Base-by-base conservation (phyloP, 495 filamentous ascomycete genomes). In the Aspergillus ellipticus region DNA sequence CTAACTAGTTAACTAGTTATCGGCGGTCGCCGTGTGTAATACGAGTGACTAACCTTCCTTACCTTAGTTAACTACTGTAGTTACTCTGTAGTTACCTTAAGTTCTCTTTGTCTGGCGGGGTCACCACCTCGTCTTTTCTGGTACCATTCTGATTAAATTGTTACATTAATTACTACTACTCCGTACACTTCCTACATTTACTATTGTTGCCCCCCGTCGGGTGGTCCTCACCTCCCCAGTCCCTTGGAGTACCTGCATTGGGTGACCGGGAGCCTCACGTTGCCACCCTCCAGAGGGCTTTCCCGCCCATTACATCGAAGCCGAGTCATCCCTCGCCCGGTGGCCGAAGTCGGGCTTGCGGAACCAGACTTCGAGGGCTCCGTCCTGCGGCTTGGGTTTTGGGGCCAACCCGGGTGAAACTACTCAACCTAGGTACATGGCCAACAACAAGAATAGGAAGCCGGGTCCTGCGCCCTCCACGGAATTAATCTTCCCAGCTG, bases 331-430 rank as follows among this genome's bases (percentile, higher is more conserved):
- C 46, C 24, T 47, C 31, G 47, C 45, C 22, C 35, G 20, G 37
- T 45, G 21, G 53, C 58, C 58, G 55, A 57, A 53, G 29, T 57
- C 55, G 55, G 35, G 55, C 45, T 46, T 28, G 13, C 31, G 49
- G 45, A 41, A 49, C 53, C 43, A 49, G 0, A 28, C 6, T 3
- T 37, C 19, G 9, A 21, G n/a, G 10, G 24, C 26, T 9, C 10
- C 13, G 29, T 19, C 17, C 52, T 47, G 42, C 26, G 26, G 19
- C 24, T n/a, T n/a, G 24, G 35, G 4, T 47, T 26, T 47, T 7
- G 20, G 43, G 17, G 21, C 8, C 19, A 47, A 22, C 21, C 21
- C 35, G 35, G 35, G 6, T 39, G 35, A 39, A n/a, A n/a, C n/a
- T n/a, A n/a, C n/a, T n/a, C n/a, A n/a, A 39, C 35, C 35, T 39